Conservation (phyloP, 2,329 filamentous ascomycete species). For the Beauveria caledonica region DNA sequence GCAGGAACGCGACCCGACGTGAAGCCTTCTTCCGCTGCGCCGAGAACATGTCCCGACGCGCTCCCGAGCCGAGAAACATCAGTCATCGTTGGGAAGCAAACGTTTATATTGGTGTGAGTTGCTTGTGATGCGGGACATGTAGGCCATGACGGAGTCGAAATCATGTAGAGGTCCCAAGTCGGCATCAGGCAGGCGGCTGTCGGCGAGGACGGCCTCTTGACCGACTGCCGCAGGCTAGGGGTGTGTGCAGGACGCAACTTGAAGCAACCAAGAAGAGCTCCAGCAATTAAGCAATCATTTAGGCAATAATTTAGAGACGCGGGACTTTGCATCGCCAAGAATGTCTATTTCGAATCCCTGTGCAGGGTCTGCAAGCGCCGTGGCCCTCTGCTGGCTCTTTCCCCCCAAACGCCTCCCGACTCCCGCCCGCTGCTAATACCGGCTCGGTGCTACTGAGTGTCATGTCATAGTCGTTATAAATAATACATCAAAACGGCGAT, state of each 20-base stretch:
- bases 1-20: no score
- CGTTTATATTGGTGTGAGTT: no score
- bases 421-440: neutral
- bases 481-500: neutral
- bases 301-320: neutral
- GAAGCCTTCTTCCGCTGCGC: no score
- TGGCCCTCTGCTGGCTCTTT: neutral
- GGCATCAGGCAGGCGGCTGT: neutral
- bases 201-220: neutral
- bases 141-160: no score
- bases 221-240: neutral
- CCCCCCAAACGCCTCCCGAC: neutral
- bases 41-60: no score
- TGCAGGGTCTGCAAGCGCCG: neutral
- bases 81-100: no score
- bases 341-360: neutral
- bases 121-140: no score
- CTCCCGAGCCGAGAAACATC: no score
- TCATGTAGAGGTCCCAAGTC: neutral
- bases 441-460: constrained; percentile 4
- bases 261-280: neutral
- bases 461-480: neutral
- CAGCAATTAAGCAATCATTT: constrained; percentile 1
- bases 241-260: neutral
- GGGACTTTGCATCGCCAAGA: neutral